Evolutionary conservation across 257 asterid species (phyloP), one percentile per base, ranked within the genome.

Genomic region (Plantago elongata): DNA sequence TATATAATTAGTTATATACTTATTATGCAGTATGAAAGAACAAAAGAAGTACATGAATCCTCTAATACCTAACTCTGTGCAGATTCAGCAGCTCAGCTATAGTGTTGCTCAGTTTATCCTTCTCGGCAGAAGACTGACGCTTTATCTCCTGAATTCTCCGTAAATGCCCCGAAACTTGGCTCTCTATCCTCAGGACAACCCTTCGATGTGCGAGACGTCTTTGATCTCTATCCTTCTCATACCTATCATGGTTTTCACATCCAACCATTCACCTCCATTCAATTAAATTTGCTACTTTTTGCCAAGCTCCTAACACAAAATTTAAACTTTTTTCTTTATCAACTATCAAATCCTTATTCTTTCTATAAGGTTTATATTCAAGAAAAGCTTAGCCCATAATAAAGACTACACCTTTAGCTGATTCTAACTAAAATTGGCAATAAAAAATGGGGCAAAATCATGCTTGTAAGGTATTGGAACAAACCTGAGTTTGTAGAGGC

Each of bases 181-280:
- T 86, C 81, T 91, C 92, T 13, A 88, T 75, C 68, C 94, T 79
- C 62, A 86, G 67, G 69, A 86, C 83, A 63, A 49, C 73, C 74
- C 95, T 78, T 77, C 85, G 86, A 52, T 81, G 90, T 0, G 84
- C 83, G 22, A 84, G 75, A 37, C 73, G 83, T 78, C 78, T 88
- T 48, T 67, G 83, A 42, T 82, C 82, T 61, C 76, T 79, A 57
- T 79, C 82, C 72, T 76, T 86, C 77, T 81, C 94, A 44, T 79
- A 88, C 68, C 85, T 82, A 22, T 22, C 27, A 22, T 9, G 38
- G n/a, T 42, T 58, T 51, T 71, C 16, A 58, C 63, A 73, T 3
- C 37, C 57, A 11, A 14, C 30, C 61, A 63, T 40, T 16, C 27
- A n/a, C 27, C 27, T 22, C 27, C 27, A 22, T 22, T 22, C 27